Base-by-base conservation (phyloP, 1,284 basidiomycete genomes). In the Megacollybia platyphylla region DNA sequence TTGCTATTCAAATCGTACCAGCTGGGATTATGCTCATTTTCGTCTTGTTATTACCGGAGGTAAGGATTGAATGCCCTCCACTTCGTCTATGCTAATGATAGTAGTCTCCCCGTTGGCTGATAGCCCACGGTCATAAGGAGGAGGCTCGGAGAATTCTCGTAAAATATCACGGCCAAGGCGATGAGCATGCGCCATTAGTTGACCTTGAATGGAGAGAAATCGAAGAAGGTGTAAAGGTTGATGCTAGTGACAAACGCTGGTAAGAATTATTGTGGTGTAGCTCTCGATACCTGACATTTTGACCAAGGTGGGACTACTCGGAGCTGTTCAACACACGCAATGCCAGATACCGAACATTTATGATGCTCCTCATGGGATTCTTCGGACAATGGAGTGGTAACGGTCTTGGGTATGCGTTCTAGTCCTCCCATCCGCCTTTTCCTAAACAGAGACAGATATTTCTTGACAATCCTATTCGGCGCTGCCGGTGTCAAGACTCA, bases 161-260 rank as follows among this genome's bases (percentile, higher is more conserved):
- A n/a, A 72, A 68, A 48, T 75, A 72, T 47, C 76, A 79, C 49
- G 69, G 68, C 17, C 60, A 65, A 44, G 68, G 61, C 13, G 62
- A 72, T 44, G 56, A 57, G 20, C 62, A 66, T 47, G 65, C 66
- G 45, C 72, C 69, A 44, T 56, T 68, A 29, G 71, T 70, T n/a
- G 53, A 57, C 26, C 61, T 79, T n/a, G 69, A 79, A 52, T 69
- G 67, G 61, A 63, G 60, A 41, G 78, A 79, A 52, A 72, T 73
- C 54, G 65, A 71, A 49, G 72, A 74, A 48, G 56, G 64, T 5
- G 70, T 79, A 43, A 58, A 61, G 31, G 47, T 68, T 5, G 65
- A 75, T 51, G 76, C 70, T 17, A 69, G 71, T 10, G 76, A 81
- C 57, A 79, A 79, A 57, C 62, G 70, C 42, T 78, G 74, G 73